A percentile compares a stretch with the other conserved stretches of the same genome.
phyloP scores from a whole-genome alignment of 352 stramenopile genomes.

The Phytophthora boehmeriae region DNA sequence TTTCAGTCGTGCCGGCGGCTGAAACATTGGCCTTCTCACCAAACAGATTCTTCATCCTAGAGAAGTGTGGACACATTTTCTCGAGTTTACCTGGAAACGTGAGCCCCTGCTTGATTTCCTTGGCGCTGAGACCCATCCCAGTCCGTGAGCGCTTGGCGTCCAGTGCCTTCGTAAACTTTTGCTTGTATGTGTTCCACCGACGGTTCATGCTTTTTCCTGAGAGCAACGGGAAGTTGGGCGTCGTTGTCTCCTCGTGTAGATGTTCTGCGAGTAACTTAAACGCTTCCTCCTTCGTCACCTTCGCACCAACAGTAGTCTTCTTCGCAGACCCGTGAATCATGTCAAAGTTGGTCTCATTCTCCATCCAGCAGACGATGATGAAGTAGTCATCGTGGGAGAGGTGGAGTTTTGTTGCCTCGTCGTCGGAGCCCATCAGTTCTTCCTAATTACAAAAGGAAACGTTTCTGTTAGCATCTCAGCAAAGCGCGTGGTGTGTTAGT shows the following conservation, averaged over 20 bases:
- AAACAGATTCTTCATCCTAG: conserved; percentile 10
- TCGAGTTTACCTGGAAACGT: conserved; percentile 8
- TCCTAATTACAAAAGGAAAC: no score
- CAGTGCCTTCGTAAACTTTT: conserved; percentile 8
- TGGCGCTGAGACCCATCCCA: conserved; percentile 3
- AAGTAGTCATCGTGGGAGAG: conserved; percentile 11
- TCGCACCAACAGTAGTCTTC: conserved; percentile 9
- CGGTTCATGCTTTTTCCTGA: conserved; percentile 7
- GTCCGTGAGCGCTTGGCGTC: conserved; percentile 11
- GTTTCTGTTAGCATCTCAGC: no score
- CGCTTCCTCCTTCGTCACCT: conserved; percentile 6
- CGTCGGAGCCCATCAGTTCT: no score
- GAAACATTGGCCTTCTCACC: conserved; percentile 1
- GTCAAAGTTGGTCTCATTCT: conserved; percentile 7
- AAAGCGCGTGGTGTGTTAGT: no score
- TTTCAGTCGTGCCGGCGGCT: neutral
- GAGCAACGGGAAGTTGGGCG: conserved; percentile 1
- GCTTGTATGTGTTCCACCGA: conserved; percentile 19
- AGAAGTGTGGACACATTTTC: conserved; percentile 17
- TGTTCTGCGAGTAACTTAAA: conserved; percentile 11
- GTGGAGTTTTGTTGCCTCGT: conserved; percentile 6
- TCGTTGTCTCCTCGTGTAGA: conserved; percentile 6
- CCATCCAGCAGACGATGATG: conserved; percentile 17
- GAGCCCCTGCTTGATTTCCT: conserved; percentile 11
- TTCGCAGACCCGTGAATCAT: conserved; percentile 6